Percentiles rank a stretch among this genome's conserved stretches.
phyloP scores from a whole-genome alignment of 2,329 filamentous ascomycete species.

The Ascochyta pisi region DNA sequence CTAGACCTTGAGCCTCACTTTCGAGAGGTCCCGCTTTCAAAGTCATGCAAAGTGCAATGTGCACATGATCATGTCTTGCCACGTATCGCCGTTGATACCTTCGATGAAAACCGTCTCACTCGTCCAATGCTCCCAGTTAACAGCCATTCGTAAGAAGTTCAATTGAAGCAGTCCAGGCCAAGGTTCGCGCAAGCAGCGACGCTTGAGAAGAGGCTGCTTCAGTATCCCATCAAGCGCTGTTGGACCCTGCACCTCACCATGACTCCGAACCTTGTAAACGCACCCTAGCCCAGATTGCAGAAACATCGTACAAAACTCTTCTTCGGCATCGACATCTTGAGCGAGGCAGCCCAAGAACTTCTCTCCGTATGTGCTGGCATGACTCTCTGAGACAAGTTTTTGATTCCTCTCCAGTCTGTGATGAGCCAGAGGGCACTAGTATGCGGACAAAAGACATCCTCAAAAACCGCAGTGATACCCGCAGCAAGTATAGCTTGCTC shows the following conservation, averaged over 20 bases:
- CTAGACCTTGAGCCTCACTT: slow-evolving; percentile 52
- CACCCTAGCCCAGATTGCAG: slow-evolving; percentile 38
- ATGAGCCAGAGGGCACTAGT: slow-evolving; percentile 65
- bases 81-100: neutral
- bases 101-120: neutral
- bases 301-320: slow-evolving; percentile 24
- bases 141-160: slow-evolving; percentile 25
- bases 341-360: slow-evolving; percentile 41
- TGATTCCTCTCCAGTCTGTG: slow-evolving; percentile 74
- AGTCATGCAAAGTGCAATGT: slow-evolving; percentile 11
- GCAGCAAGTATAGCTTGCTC: slow-evolving; percentile 32
- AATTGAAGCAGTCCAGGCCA: slow-evolving; percentile 8
- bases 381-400: slow-evolving; percentile 93
- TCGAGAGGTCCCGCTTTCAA: slow-evolving; percentile 46
- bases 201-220: slow-evolving; percentile 26
- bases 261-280: slow-evolving; percentile 24
- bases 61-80: neutral
- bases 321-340: slow-evolving; percentile 25
- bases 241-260: slow-evolving; percentile 1
- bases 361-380: slow-evolving; percentile 81
- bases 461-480: slow-evolving; percentile 79
- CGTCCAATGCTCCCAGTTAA: slow-evolving; percentile 5
- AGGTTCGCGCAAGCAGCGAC: slow-evolving; percentile 17
- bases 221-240: neutral
- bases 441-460: slow-evolving; percentile 93